Conservation (phyloP, 768 basidiomycete species). For the Pisolithus albus region DNA sequence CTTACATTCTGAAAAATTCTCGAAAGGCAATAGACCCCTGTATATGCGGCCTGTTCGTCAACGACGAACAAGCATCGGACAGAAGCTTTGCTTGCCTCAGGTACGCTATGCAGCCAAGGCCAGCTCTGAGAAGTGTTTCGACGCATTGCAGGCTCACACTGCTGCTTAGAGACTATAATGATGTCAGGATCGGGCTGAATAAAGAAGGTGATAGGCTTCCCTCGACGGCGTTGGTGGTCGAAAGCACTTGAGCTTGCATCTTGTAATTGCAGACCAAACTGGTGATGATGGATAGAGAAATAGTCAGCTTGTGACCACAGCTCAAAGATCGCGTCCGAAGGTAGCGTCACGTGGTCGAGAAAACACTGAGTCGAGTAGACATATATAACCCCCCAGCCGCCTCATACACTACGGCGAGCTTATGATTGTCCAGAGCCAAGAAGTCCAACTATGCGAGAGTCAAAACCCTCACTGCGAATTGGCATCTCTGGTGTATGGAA, state of each 20-base stretch:
- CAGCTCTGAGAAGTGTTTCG: constrained; percentile 65
- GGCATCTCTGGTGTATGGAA: constrained; percentile 99
- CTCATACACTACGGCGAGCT: neutral
- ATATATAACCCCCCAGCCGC: neutral
- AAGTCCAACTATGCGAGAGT: constrained; percentile 56
- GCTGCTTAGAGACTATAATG: constrained; percentile 39
- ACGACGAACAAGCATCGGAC: neutral
- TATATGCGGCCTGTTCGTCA: constrained; percentile 6
- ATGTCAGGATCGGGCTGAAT: constrained; percentile 5
- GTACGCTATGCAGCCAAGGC: constrained; percentile 72
- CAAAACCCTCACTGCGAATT: constrained; percentile 86
- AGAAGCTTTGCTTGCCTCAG: constrained; percentile 41
- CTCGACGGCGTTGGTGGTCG: constrained; percentile 18
- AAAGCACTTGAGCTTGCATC: constrained; percentile 23
- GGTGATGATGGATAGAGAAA: too few species aligned
- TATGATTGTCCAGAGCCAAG: constrained; percentile 38
- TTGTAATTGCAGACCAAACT: neutral
- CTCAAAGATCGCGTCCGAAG: too few species aligned
- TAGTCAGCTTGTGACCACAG: too few species aligned
- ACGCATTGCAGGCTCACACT: constrained; percentile 63
- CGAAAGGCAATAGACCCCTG: constrained; percentile 71
- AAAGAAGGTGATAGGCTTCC: neutral
- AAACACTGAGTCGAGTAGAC: neutral
- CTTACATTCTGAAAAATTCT: constrained; percentile 68
- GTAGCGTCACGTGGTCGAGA: neutral